phyloP scores from a whole-genome alignment of 179 eudicot genomes.

The Vitellaria paradoxa region DNA sequence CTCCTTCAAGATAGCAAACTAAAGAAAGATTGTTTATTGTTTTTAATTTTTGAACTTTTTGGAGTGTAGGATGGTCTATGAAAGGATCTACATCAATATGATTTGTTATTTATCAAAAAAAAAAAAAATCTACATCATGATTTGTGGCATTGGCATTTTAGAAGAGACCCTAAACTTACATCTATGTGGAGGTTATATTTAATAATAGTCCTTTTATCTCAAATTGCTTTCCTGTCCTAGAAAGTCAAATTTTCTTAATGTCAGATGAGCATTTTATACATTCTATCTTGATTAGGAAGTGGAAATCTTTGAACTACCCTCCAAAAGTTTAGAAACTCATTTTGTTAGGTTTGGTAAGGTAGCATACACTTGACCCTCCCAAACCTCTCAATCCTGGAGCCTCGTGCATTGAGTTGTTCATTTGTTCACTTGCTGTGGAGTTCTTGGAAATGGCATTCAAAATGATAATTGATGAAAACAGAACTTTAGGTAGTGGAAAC shows the following conservation, averaged over 20 bases:
- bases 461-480: no score
- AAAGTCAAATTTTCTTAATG: neutral
- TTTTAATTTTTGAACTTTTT: neutral
- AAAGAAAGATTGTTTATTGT: neutral
- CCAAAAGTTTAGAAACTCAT: neutral
- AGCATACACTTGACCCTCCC: no score
- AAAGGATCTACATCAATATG: no score
- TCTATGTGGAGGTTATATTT: neutral
- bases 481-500: neutral
- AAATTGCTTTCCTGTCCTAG: neutral
- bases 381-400: no score
- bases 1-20: neutral
- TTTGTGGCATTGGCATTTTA: neutral
- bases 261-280: no score
- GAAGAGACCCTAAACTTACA: neutral
- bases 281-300: neutral
- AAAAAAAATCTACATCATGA: neutral
- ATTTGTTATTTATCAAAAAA: no score
- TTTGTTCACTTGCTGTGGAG: neutral
- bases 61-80: no score
- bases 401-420: no score
- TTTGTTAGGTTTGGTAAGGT: no score
- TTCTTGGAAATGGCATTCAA: neutral
- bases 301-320: neutral
- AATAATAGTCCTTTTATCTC: no score